These are phyloP conservation scores for Apiospora malaysiana DNA, from an alignment of 2,329 filamentous ascomycete genomes.

Conservation along the genomic window DNA sequence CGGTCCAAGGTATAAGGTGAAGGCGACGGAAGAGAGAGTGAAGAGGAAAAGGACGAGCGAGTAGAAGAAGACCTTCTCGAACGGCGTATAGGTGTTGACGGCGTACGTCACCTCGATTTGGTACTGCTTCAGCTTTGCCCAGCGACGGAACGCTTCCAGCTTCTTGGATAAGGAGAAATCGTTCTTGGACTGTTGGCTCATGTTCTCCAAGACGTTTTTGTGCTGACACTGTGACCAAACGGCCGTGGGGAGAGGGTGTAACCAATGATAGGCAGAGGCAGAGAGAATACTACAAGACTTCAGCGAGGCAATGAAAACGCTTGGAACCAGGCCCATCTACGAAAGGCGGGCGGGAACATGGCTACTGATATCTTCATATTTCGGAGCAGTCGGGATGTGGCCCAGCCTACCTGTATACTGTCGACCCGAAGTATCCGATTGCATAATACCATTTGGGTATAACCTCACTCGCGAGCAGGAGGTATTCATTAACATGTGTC, in stretches of 20 bases:
- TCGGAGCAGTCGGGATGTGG: not conserved
- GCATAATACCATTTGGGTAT: not conserved
- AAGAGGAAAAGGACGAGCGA: conserved; percentile 74
- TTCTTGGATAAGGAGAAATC: conserved; percentile 26
- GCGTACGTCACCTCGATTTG: conserved; percentile 84
- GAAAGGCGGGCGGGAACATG: not conserved
- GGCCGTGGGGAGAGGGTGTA: not conserved
- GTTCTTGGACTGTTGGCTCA: not conserved
- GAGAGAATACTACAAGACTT: no score
- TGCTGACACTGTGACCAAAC: not conserved
- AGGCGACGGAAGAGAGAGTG: conserved; percentile 70
- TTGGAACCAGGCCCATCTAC: not conserved
- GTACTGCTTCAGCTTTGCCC: conserved; percentile 78
- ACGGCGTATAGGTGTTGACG: conserved; percentile 79
- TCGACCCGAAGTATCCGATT: not conserved
- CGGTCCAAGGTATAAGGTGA: conserved; percentile 65
- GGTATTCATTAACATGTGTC: not conserved
- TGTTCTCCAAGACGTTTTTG: not conserved
- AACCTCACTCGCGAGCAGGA: not conserved
- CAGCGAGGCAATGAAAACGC: not conserved
- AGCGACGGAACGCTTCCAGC: conserved; percentile 57
- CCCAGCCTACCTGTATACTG: not conserved
- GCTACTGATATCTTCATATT: not conserved
- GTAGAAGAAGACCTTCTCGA: conserved; percentile 81
- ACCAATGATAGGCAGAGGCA: not conserved